Evolutionary conservation across 495 filamentous ascomycete genomes (phyloP).

Genomic region (Hyaloscypha variabilis): DNA sequence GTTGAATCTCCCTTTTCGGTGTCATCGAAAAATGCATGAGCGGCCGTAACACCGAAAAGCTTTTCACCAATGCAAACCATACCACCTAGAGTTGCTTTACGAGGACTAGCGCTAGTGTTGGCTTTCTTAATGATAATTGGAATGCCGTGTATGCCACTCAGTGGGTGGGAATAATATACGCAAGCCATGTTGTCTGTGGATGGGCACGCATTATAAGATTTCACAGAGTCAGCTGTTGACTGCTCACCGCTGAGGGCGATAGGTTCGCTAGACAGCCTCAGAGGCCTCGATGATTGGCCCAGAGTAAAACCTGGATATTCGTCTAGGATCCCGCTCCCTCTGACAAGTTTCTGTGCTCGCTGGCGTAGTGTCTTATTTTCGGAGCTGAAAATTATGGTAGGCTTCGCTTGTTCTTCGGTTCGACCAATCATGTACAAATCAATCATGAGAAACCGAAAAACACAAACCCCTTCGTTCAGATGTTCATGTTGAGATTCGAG

Average conservation of each 20-base stretch:
- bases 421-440: constrained; percentile 25
- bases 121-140: neutral
- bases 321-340: neutral
- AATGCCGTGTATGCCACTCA: neutral
- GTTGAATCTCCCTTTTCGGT: neutral
- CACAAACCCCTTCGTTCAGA: constrained; percentile 7
- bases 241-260: too few species aligned
- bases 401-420: constrained; percentile 1
- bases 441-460: neutral
- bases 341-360: constrained; percentile 19
- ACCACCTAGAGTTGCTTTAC: constrained; percentile 16
- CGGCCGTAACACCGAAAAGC: constrained; percentile 13
- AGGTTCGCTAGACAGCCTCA: neutral
- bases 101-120: neutral
- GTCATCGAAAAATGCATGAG: constrained; percentile 6
- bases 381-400: constrained; percentile 22
- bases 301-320: constrained; percentile 10
- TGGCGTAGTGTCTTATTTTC: constrained; percentile 11
- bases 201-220: neutral
- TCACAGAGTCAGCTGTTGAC: neutral
- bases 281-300: constrained; percentile 11
- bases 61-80: constrained; percentile 4
- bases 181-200: neutral
- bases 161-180: neutral
- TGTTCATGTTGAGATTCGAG: constrained; percentile 9